Evolutionary conservation across 1,139 yeast genomes (phyloP).

Genomic region (Yamadazyma epiphylla): DNA sequence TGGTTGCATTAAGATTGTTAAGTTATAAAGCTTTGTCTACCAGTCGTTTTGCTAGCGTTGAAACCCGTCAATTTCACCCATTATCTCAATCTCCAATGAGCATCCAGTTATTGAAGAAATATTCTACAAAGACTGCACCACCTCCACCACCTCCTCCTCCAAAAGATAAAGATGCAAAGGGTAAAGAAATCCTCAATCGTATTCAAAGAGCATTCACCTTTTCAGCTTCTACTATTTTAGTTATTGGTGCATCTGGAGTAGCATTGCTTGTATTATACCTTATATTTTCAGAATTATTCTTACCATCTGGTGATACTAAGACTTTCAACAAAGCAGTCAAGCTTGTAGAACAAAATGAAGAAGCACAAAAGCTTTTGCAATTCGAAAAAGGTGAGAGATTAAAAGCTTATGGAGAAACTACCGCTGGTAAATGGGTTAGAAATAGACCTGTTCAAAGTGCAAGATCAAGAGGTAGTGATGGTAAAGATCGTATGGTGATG

Average conservation of each 20-base stretch:
- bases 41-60: too few relatives aligned
- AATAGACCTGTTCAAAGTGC: slow-evolving; percentile 73
- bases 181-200: slow-evolving; percentile 31
- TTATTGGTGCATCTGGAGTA: slow-evolving; percentile 64
- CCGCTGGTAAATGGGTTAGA: slow-evolving; percentile 71
- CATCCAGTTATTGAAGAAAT: slow-evolving; percentile 7
- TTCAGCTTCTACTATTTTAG: slow-evolving; percentile 56
- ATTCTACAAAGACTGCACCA: slow-evolving; percentile 17
- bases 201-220: slow-evolving; percentile 58
- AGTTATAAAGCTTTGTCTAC: too few relatives aligned
- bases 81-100: too few relatives aligned
- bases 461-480: slow-evolving; percentile 58
- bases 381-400: slow-evolving; percentile 55
- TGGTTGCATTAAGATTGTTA: too few relatives aligned
- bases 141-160: slow-evolving; percentile 42
- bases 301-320: slow-evolving; percentile 90
- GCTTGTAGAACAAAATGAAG: slow-evolving; percentile 63
- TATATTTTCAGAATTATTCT: slow-evolving; percentile 70
- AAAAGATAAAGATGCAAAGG: slow-evolving; percentile 38
- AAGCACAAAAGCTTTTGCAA: slow-evolving; percentile 55
- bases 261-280: slow-evolving; percentile 71
- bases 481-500: slow-evolving; percentile 79
- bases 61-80: too few relatives aligned
- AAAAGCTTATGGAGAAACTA: slow-evolving; percentile 78
- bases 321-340: slow-evolving; percentile 84